Evolutionary conservation across 2,329 filamentous ascomycete species (phyloP).

Genomic region (Aspergillus thermomutatus): DNA sequence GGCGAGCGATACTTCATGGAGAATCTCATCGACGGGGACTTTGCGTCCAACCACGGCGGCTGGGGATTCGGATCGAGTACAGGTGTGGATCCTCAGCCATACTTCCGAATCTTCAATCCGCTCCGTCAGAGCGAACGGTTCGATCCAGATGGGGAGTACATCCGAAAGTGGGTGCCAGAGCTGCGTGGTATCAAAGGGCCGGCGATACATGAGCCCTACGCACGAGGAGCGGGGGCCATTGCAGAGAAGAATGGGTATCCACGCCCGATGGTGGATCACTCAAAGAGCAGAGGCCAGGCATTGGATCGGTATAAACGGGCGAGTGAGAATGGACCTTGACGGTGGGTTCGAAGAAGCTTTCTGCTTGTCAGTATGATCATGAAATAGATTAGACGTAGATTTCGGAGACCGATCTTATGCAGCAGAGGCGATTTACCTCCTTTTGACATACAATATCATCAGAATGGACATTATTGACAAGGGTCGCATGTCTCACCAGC

Average conservation of each 20-base stretch:
- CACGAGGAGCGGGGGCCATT: conserved; percentile 55
- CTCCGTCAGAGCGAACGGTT: conserved; percentile 82
- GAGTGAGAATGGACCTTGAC: conserved; percentile 5
- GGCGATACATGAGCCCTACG: conserved; percentile 79
- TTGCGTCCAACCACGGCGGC: conserved; percentile 72
- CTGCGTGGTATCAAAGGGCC: conserved; percentile 61
- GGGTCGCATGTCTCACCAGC: no score
- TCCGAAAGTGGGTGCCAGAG: conserved; percentile 78
- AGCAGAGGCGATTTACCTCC: no score
- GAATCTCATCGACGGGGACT: conserved; percentile 73
- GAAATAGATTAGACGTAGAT: no score
- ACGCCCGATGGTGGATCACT: conserved; percentile 70
- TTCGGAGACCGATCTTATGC: no score
- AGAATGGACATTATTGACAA: no score
- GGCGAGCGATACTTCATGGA: conserved; percentile 84
- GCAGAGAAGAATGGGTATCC: conserved; percentile 71
- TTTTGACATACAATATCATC: no score
- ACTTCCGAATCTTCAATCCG: conserved; percentile 89
- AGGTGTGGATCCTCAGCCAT: conserved; percentile 81
- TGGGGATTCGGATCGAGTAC: conserved; percentile 66
- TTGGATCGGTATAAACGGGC: conserved; percentile 67
- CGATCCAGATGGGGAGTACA: conserved; percentile 73
- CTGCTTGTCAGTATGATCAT: no score
- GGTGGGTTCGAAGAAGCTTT: neutral
- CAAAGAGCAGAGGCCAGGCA: conserved; percentile 62